Base-by-base conservation (phyloP, 441 rosid species). In the Manihot esculenta region DNA sequence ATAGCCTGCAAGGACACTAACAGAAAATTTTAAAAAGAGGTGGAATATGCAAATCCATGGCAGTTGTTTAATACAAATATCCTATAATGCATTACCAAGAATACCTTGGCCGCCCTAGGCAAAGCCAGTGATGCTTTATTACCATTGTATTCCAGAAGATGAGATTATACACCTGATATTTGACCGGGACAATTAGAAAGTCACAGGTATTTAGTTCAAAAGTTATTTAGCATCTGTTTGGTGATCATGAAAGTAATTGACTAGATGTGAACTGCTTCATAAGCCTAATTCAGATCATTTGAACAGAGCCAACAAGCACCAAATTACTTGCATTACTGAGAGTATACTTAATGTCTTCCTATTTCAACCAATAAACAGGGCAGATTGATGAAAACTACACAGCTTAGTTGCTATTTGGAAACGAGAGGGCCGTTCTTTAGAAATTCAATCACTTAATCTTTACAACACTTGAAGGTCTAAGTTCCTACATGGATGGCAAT, bases 1-100 rank as follows among this genome's bases (percentile, higher is more conserved):
- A 72, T 38, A 91, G 51, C 80, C 94, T 91, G 70, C 72, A 77
- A 73, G 56, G 68, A 73, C 68, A 77, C 24, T 86, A 47, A 60
- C 33, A 71, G 9, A 42, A 21, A 50, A 45, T 58, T 48, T 35
- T 33, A 33, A 33, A 3, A 76, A 64, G 57, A 42, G 11, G 47
- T 11, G 2, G 10, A 56, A 48, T 10, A 55, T 21, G 27, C 44
- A 53, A 64, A 12, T 62, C 10, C 59, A 11, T 3, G 7, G 38
- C 58, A 65, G 50, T 65, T 56, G 13, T 64, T 53, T 30, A 23
- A 18, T 21, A 14, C 13, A 69, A 62, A 57, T 17, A 3, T 62
- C 61, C 30, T 23, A 55, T 18, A 70, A 26, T n/a, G 58, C 7
- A 59, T 9, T 59, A 26, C 63, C 69, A 67, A 53, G 33, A 70